These are phyloP conservation scores for Sugiyamaella floridensis DNA, from an alignment of 805 yeast genomes.

Conservation along the genomic window DNA sequence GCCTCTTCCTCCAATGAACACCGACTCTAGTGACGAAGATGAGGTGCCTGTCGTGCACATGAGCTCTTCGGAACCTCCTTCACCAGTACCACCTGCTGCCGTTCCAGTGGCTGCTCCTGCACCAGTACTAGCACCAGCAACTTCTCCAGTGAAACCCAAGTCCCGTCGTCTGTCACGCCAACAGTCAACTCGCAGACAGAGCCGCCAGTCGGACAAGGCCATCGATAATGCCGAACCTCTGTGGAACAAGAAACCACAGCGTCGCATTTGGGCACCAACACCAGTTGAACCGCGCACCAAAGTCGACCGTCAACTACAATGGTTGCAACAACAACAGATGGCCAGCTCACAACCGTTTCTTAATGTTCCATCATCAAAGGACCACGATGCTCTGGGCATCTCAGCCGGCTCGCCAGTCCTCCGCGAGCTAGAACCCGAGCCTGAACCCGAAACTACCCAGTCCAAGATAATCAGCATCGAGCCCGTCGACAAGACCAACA, in stretches of 20 bases:
- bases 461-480: neutral
- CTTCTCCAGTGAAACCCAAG: neutral
- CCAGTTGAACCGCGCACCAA: neutral
- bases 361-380: neutral
- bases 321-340: conserved; percentile 5
- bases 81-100: neutral
- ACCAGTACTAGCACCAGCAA: too few species aligned
- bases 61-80: neutral
- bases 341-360: neutral
- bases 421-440: conserved; percentile 2
- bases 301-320: conserved; percentile 2
- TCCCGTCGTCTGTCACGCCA: neutral
- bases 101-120: neutral
- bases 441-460: neutral
- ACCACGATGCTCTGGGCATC: conserved; percentile 4
- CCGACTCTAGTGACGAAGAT: conserved; percentile 4
- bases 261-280: neutral
- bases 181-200: neutral
- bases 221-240: neutral
- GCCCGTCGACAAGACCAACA: neutral
- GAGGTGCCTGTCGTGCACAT: conserved; percentile 10
- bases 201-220: neutral
- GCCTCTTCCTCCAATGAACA: neutral
- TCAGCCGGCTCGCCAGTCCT: neutral
- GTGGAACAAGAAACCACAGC: neutral